Percentiles rank a stretch among this genome's conserved stretches.
These are phyloP conservation scores for Plantago coronopus DNA, from an alignment of 305 asterid genomes.

Conservation along the genomic window DNA sequence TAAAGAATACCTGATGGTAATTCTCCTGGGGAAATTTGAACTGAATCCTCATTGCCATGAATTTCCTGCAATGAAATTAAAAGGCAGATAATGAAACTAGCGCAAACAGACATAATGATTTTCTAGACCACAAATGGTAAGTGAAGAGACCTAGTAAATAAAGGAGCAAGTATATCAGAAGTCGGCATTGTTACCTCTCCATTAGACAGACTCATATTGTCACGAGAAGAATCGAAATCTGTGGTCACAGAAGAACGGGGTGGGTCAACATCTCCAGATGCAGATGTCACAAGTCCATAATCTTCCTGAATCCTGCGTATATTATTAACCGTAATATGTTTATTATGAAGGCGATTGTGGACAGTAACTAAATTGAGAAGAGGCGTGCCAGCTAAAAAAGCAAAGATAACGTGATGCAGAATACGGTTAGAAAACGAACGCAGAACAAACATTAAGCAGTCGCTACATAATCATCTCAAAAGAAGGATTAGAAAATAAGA, in stretches of 20 bases:
- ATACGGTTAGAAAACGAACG: background rate
- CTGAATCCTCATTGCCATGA: conserved; percentile 90
- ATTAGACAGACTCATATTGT: conserved; percentile 64
- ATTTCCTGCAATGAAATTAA: conserved; percentile 63
- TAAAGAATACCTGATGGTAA: conserved; percentile 74
- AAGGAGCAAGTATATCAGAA: conserved; percentile 16
- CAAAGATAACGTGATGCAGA: conserved; percentile 13
- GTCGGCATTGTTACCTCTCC: conserved; percentile 53
- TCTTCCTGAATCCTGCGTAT: conserved; percentile 66
- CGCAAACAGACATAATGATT: background rate
- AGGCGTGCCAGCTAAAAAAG: conserved; percentile 13
- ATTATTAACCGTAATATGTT: conserved; percentile 47
- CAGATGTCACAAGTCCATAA: conserved; percentile 86
- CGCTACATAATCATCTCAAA: background rate
- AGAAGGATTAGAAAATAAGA: background rate
- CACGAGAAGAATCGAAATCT: conserved; percentile 63
- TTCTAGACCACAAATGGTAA: background rate
- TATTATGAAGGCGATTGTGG: conserved; percentile 57
- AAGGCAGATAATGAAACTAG: conserved; percentile 6
- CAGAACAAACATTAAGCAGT: background rate
- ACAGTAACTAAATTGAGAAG: conserved; percentile 32
- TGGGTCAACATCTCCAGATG: conserved; percentile 67
- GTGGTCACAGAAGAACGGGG: conserved; percentile 52
- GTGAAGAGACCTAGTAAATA: background rate
- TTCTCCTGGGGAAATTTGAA: conserved; percentile 89